phyloP scores from a whole-genome alignment of 257 asterid genomes.

The Solanum pinnatisectum region DNA sequence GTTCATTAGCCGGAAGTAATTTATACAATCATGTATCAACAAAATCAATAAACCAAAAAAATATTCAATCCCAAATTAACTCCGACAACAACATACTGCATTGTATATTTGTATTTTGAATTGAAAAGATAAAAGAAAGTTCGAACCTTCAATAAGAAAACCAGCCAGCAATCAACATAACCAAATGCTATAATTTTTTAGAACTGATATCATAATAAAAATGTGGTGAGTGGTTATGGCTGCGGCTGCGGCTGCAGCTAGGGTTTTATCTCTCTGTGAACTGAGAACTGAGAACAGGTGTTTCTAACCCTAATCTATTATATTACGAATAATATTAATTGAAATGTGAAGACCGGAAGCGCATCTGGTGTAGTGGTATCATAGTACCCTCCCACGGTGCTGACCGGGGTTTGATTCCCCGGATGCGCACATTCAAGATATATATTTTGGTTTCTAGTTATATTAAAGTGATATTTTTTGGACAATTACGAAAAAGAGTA shows the following conservation, averaged over 20 bases:
- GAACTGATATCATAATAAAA: background rate
- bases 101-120: background rate
- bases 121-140: background rate
- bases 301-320: background rate
- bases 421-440: slow-evolving; percentile 49
- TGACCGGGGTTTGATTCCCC: slow-evolving; percentile 99
- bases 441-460: background rate
- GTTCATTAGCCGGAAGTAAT: background rate
- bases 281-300: background rate
- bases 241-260: background rate
- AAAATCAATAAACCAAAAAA: background rate
- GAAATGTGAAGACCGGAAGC: background rate
- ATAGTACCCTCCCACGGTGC: slow-evolving; percentile 99
- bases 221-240: background rate
- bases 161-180: background rate
- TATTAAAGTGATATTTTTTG: too few relatives aligned
- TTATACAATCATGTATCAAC: background rate
- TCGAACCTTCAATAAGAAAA: background rate
- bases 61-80: background rate
- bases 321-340: background rate
- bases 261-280: background rate
- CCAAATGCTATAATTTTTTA: background rate
- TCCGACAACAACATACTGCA: background rate
- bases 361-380: slow-evolving; percentile 99
- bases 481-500: too few relatives aligned